phyloP scores from a whole-genome alignment of 768 basidiomycete species.

The Royoungia palumana region DNA sequence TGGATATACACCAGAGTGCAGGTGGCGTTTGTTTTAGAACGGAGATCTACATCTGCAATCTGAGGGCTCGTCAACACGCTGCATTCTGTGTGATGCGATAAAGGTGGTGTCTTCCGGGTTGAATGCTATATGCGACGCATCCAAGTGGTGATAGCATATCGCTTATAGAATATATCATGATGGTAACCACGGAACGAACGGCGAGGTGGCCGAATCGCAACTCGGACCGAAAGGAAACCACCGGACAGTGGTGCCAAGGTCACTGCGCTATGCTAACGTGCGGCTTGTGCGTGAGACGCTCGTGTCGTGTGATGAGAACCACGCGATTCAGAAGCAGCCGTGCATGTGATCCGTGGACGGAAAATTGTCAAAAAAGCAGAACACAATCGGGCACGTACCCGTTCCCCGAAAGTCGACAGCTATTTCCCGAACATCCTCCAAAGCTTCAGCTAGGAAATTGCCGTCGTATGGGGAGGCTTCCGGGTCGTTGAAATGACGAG shows the following conservation, averaged over 20 bases:
- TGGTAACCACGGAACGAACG: slow-evolving; percentile 56
- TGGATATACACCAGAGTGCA: slow-evolving; percentile 9
- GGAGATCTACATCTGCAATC: no score
- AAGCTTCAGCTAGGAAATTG: slow-evolving; percentile 49
- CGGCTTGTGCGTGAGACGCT: slow-evolving; percentile 23
- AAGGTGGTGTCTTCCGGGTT: slow-evolving; percentile 28
- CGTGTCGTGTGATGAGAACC: slow-evolving; percentile 37
- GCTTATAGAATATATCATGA: slow-evolving; percentile 56
- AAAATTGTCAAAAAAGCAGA: background rate
- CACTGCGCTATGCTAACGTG: slow-evolving; percentile 42
- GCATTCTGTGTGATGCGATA: slow-evolving; percentile 21
- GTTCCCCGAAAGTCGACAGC: slow-evolving; percentile 59
- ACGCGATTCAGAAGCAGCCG: slow-evolving; percentile 56
- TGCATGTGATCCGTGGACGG: slow-evolving; percentile 22
- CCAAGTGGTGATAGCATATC: slow-evolving; percentile 53
- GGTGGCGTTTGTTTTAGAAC: slow-evolving; percentile 28
- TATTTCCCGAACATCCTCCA: slow-evolving; percentile 67
- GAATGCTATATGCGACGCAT: slow-evolving; percentile 6
- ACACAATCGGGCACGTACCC: slow-evolving; percentile 39
- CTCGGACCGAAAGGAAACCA: slow-evolving; percentile 49
- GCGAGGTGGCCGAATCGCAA: slow-evolving; percentile 53
- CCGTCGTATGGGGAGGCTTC: no score
- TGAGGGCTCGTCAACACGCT: slow-evolving; percentile 46
- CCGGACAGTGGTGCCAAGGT: slow-evolving; percentile 42
- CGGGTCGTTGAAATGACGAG: no score